Evolutionary conservation across 2,329 filamentous ascomycete genomes (phyloP).

Genomic region (Xylogone sp.): DNA sequence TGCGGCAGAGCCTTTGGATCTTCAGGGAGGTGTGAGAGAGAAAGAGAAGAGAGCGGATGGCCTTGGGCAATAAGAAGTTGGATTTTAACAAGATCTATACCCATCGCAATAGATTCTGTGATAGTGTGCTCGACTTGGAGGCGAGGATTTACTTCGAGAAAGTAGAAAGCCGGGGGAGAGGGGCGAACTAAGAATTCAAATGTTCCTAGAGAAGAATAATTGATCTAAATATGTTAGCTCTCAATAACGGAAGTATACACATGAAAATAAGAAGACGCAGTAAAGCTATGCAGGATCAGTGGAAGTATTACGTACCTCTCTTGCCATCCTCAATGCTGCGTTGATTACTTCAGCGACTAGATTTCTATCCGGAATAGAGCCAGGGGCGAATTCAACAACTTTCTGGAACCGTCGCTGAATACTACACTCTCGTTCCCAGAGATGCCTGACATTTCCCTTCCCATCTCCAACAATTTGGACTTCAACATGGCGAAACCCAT

Average conservation of each 20-base stretch:
- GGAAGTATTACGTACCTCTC: constrained; percentile 32
- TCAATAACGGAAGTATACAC: not conserved
- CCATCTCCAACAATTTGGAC: constrained; percentile 66
- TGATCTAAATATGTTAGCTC: constrained; percentile 31
- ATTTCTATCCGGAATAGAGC: constrained; percentile 52
- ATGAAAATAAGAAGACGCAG: too few relatives aligned
- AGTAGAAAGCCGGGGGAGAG: constrained; percentile 37
- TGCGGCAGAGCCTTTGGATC: constrained; percentile 28
- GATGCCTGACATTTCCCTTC: constrained; percentile 49
- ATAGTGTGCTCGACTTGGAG: constrained; percentile 28
- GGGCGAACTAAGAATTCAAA: constrained; percentile 61
- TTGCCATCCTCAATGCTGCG: constrained; percentile 49
- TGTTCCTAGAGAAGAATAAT: constrained; percentile 57
- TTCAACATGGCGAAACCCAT: constrained; percentile 63
- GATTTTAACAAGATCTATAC: constrained; percentile 27
- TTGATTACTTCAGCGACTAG: constrained; percentile 28
- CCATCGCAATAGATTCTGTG: constrained; percentile 33
- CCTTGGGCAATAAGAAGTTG: constrained; percentile 34
- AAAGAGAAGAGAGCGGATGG: constrained; percentile 25
- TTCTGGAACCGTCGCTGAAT: constrained; percentile 68
- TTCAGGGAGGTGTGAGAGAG: constrained; percentile 25
- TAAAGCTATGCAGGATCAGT: not conserved
- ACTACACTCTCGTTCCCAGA: constrained; percentile 65
- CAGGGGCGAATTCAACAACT: constrained; percentile 66
- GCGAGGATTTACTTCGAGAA: constrained; percentile 25